phyloP scores from a whole-genome alignment of 768 basidiomycete species.

The Daedaleopsis sinensis region DNA sequence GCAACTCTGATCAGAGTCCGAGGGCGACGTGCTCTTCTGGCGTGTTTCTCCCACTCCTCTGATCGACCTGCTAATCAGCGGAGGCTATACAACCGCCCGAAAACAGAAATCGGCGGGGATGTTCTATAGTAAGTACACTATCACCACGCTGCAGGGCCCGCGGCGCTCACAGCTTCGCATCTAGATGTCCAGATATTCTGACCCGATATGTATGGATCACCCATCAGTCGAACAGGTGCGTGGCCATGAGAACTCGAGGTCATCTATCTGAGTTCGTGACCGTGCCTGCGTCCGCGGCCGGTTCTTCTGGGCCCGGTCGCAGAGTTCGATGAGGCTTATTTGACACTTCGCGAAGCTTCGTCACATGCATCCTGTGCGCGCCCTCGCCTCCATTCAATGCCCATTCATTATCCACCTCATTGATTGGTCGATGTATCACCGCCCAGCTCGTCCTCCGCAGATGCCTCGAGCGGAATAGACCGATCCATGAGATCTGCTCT shows the following conservation, averaged over 20 bases:
- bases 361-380: conserved; percentile 1
- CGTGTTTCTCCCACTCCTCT: conserved; percentile 8
- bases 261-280: background rate
- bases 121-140: background rate
- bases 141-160: conserved; percentile 9
- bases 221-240: conserved; percentile 1
- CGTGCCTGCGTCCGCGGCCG: conserved; percentile 2
- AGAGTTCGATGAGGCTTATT: background rate
- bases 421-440: background rate
- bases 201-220: conserved; percentile 3
- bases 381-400: background rate
- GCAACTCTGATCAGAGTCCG: conserved; percentile 1
- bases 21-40: background rate
- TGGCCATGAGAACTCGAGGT: background rate
- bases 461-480: background rate
- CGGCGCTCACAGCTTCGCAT: conserved; percentile 13
- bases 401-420: background rate
- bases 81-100: conserved; percentile 6
- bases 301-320: conserved; percentile 14
- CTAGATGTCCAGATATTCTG: conserved; percentile 14
- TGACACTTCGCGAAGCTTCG: conserved; percentile 9
- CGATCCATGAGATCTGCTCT: background rate
- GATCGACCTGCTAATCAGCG: conserved; percentile 15
- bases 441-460: background rate
- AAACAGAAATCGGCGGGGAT: conserved; percentile 8